Conservation (phyloP, 2,329 filamentous ascomycete species). For the Dactylonectria macrodidyma region DNA sequence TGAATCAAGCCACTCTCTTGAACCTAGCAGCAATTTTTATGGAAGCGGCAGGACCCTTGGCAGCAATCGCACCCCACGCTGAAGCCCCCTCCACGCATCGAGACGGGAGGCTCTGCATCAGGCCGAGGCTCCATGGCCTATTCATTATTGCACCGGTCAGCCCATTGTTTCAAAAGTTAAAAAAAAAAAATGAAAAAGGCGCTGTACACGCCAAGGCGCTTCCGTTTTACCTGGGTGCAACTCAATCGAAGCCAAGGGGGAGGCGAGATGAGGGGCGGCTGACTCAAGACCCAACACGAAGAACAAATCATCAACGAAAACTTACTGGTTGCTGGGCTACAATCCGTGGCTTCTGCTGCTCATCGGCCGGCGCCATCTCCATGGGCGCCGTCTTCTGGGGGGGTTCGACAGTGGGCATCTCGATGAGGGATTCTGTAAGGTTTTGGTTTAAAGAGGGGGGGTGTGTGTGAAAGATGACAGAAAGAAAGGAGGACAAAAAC, state of each 20-base stretch:
- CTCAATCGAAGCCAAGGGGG: background rate
- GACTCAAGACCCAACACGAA: background rate
- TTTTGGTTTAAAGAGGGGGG: background rate
- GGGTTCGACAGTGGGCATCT: conserved; percentile 29
- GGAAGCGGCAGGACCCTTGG: conserved; percentile 47
- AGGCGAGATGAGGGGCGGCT: background rate
- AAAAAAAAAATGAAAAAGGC: no score
- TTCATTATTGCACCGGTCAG: background rate
- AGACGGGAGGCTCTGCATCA: conserved; percentile 43
- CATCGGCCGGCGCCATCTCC: conserved; percentile 27
- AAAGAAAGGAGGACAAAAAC: background rate
- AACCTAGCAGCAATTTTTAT: conserved; percentile 50
- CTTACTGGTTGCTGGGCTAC: conserved; percentile 37
- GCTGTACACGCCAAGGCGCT: background rate
- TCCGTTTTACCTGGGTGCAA: background rate
- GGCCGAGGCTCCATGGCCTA: conserved; percentile 44
- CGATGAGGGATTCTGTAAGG: background rate
- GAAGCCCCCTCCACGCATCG: conserved; percentile 48
- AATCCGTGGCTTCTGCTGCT: conserved; percentile 14
- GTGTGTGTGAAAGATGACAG: background rate
- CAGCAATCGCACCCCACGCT: conserved; percentile 49
- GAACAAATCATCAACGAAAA: background rate
- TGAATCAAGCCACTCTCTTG: no score
- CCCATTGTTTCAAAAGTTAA: background rate
- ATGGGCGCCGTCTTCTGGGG: conserved; percentile 38